Evolutionary conservation across 371 early-diverging fungal genomes (phyloP), one percentile per base, ranked within the genome.

Genomic region (Umbelopsis sp.): DNA sequence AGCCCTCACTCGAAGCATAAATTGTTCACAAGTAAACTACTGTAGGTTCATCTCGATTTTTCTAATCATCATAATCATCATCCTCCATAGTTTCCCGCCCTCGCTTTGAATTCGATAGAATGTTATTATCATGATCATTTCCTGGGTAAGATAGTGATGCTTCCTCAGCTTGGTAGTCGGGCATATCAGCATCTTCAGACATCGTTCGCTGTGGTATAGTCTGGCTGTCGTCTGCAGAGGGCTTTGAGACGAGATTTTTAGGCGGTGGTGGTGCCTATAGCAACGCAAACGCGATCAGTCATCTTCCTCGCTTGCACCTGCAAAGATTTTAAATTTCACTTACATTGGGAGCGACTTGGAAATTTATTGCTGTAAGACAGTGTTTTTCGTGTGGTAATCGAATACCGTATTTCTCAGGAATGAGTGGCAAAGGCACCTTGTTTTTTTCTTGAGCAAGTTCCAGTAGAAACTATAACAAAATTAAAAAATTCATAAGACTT

Each of bases 361-460:
- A 97, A 77, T 97, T 97, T 57, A 91, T 83, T 8, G 92, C 91
- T 4, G 96, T 96, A 25, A 98, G 82, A 65, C 93, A 90, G 76
- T 96, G 89, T 50, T 94, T 89, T 67, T 96, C 96, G 8, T 94
- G 93, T n/a, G 99, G 99, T 64, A 97, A 79, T 5, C 97, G 89
- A 41, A 96, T 86, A 9, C 97, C 97, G 70, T 90, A 93, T 72
- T 92, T 94, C 73, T 96, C 97, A 3, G 90, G 90, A 62, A 97
- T 89, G 32, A 92, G 71, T 4, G 99, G 99, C 63, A 98, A 83
- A 25, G 97, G 96, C 11, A 86, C 84, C 67, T 86, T 86, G 82
- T 98, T 98, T 76, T 92, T 92, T 76, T 91, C 91, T 69, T 90
- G 88, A 1, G 97, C 97, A 4, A 97, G 79, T 72, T 94, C 96